Conservation (phyloP, 306 rosid species). For the Vigna radiata region DNA sequence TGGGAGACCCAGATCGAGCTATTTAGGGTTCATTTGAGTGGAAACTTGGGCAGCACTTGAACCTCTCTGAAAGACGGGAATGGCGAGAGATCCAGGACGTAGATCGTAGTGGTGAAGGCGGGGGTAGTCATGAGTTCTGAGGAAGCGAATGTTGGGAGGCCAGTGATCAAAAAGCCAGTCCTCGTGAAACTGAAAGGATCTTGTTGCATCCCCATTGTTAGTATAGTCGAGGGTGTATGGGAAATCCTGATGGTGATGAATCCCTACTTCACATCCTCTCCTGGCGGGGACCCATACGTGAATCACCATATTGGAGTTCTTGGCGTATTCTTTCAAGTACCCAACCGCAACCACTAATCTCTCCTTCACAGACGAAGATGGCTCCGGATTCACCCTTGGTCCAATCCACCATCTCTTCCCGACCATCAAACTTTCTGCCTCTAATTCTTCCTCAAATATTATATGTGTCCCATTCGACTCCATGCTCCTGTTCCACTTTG, state of each 20-base stretch:
- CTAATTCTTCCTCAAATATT: slow-evolving; percentile 3
- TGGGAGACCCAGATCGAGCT: no score
- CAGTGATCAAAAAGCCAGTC: neutral
- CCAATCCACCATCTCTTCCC: slow-evolving; percentile 23
- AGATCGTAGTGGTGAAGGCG: neutral
- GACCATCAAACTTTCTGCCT: slow-evolving; percentile 8
- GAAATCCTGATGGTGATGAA: neutral
- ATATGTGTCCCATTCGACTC: neutral
- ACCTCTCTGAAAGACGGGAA: slow-evolving; percentile 18
- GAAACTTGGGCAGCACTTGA: no score
- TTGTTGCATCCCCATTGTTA: neutral
- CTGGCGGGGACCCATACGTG: slow-evolving; percentile 7
- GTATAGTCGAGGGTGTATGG: neutral
- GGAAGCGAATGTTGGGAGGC: slow-evolving; percentile 12
- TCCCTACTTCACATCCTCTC: neutral
- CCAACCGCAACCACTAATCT: neutral
- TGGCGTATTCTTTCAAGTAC: neutral
- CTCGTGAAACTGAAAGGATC: neutral
- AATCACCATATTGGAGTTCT: neutral
- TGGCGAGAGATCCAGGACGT: slow-evolving; percentile 3
- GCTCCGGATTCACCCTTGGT: slow-evolving; percentile 8
- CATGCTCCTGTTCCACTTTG: neutral
- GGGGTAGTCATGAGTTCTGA: neutral
- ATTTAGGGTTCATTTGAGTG: no score
- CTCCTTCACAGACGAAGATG: slow-evolving; percentile 16